These are phyloP conservation scores for Phyllosticta paracitricarpa DNA, from an alignment of 2,329 filamentous ascomycete species.

Conservation along the genomic window DNA sequence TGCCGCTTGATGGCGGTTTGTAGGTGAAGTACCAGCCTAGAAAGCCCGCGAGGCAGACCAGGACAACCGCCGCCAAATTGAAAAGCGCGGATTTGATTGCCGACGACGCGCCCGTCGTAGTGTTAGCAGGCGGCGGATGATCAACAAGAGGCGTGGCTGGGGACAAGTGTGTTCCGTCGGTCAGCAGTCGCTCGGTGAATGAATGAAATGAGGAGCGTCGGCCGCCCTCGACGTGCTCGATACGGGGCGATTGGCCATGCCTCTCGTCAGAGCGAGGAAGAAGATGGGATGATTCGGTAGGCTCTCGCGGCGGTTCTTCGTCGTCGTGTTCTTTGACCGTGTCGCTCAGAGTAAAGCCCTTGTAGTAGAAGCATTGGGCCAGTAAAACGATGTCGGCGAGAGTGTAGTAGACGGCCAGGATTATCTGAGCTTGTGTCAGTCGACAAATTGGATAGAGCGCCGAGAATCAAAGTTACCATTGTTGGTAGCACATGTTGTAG, in stretches of 20 bases:
- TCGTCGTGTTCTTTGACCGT: conserved; percentile 17
- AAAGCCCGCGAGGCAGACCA: conserved; percentile 76
- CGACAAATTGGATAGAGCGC: neutral
- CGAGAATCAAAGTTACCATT: conserved; percentile 48
- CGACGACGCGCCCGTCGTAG: conserved; percentile 23
- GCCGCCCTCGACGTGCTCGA: conserved; percentile 20
- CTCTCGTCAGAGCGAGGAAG: conserved; percentile 16
- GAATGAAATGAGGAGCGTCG: conserved; percentile 24
- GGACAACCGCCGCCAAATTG: conserved; percentile 59
- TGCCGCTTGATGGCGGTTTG: conserved; percentile 31
- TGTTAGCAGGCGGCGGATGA: conserved; percentile 26
- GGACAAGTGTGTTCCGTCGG: conserved; percentile 62
- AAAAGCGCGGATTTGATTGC: conserved; percentile 52
- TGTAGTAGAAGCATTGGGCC: conserved; percentile 89
- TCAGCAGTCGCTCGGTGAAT: conserved; percentile 39
- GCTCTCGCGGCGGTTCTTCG: conserved; percentile 15
- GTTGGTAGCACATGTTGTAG: conserved; percentile 87
- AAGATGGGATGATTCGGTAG: conserved; percentile 28
- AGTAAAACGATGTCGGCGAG: conserved; percentile 83
- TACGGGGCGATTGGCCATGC: conserved; percentile 15
- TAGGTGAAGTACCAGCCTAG: conserved; percentile 74
- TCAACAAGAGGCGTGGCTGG: conserved; percentile 71
- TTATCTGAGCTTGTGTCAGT: conserved; percentile 44
- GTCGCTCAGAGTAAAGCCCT: conserved; percentile 53
- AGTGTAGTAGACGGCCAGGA: conserved; percentile 89